Conservation (phyloP, 257 asterid species). For the Nicotiana sylvestris region DNA sequence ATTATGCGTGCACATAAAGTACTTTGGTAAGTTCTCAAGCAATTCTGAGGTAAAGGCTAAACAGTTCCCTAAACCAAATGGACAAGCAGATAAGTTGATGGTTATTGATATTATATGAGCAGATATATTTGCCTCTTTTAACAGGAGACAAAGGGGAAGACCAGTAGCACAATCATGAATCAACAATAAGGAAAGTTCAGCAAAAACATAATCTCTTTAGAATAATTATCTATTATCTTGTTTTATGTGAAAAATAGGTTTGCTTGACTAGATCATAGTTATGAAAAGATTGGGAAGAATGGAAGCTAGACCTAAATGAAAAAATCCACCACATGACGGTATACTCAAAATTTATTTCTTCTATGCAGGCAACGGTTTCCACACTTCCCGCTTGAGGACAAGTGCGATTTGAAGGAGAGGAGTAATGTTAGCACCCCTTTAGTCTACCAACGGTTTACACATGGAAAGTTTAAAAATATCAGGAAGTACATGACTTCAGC, state of each 20-base stretch:
- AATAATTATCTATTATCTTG: not conserved
- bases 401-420: too few species aligned
- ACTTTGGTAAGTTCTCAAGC: not conserved
- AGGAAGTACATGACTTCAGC: too few species aligned
- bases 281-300: not conserved
- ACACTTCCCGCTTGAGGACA: too few species aligned
- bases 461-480: too few species aligned
- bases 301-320: not conserved
- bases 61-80: not conserved
- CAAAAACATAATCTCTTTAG: not conserved
- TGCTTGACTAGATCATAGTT: not conserved
- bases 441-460: too few species aligned
- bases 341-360: too few species aligned
- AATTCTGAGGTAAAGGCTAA: conserved; percentile 2
- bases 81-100: not conserved
- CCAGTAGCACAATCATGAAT: not conserved
- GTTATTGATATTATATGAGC: not conserved
- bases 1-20: not conserved
- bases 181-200: not conserved
- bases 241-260: not conserved
- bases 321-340: not conserved
- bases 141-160: not conserved
- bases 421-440: too few species aligned
- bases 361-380: too few species aligned
- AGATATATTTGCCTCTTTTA: not conserved